A percentile compares a stretch with the other conserved stretches of the same genome.
These are phyloP conservation scores for Hyaloscypha bicolor DNA, from an alignment of 495 filamentous ascomycete species.

Conservation along the genomic window DNA sequence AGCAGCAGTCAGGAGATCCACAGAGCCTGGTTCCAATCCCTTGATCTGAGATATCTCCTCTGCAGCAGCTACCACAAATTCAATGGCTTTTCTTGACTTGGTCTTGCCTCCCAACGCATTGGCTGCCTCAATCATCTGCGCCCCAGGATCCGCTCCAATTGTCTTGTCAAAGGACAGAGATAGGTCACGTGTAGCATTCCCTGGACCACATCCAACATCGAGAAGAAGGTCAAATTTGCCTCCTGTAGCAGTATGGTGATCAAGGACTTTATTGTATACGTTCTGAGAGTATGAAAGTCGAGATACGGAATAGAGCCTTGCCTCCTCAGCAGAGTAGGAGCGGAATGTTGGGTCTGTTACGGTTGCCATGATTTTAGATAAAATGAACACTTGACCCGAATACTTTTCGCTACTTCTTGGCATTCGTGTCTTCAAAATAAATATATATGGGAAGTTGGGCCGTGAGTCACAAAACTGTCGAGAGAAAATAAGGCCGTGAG, in stretches of 20 bases:
- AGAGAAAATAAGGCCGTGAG: neutral
- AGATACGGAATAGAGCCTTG: constrained; percentile 43
- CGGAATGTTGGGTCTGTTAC: constrained; percentile 44
- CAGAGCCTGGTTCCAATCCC: constrained; percentile 35
- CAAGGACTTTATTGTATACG: constrained; percentile 49
- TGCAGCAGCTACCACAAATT: constrained; percentile 46
- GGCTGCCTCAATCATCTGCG: constrained; percentile 56
- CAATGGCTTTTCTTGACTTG: constrained; percentile 36
- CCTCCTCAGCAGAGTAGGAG: constrained; percentile 46
- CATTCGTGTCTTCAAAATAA: neutral
- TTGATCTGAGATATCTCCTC: constrained; percentile 42
- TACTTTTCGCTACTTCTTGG: neutral
- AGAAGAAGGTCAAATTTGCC: constrained; percentile 48
- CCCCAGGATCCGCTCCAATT: constrained; percentile 56
- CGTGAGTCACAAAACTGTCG: neutral
- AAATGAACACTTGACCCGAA: neutral
- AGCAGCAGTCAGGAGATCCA: constrained; percentile 56
- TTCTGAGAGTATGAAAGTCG: constrained; percentile 45
- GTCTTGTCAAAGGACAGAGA: constrained; percentile 65
- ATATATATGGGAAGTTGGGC: neutral
- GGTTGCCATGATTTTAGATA: constrained; percentile 1
- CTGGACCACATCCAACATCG: constrained; percentile 64
- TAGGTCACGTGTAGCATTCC: constrained; percentile 67
- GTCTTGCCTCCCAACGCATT: constrained; percentile 39
- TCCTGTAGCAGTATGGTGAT: constrained; percentile 50